phyloP scores from a whole-genome alignment of 2,329 filamentous ascomycete species.

The Trichoderma pleuroti region DNA sequence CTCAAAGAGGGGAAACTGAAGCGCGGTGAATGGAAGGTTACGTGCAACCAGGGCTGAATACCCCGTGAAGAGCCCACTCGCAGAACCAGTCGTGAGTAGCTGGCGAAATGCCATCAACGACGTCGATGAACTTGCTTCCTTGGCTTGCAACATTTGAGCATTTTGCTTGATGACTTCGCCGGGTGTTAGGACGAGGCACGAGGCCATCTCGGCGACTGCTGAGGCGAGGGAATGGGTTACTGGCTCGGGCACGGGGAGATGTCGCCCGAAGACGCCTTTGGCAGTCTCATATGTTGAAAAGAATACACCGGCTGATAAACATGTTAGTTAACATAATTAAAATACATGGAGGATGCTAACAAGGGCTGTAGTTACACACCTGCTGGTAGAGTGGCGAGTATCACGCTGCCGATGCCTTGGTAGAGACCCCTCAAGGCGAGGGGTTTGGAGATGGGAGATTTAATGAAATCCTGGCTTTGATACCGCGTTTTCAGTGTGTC shows the following conservation, averaged over 20 bases:
- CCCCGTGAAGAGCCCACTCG: constrained; percentile 57
- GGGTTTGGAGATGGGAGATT: constrained; percentile 50
- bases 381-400: constrained; percentile 84
- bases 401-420: constrained; percentile 80
- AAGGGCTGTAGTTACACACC: no score
- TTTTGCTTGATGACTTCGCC: constrained; percentile 93
- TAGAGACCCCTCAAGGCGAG: constrained; percentile 70
- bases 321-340: neutral
- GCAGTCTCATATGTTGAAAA: constrained; percentile 84
- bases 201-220: constrained; percentile 73
- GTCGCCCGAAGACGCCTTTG: constrained; percentile 58
- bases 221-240: constrained; percentile 72
- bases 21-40: constrained; percentile 81
- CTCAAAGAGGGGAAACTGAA: constrained; percentile 89
- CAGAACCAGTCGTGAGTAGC: constrained; percentile 51
- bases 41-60: constrained; percentile 78
- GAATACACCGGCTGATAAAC: constrained; percentile 68
- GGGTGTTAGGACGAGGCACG: constrained; percentile 81
- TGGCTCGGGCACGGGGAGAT: constrained; percentile 59
- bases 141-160: constrained; percentile 69
- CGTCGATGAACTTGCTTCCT: constrained; percentile 31
- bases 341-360: no score
- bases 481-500: constrained; percentile 87
- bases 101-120: constrained; percentile 49
- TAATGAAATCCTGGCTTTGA: constrained; percentile 72